Percentiles rank a stretch among this genome's conserved stretches.
These are phyloP conservation scores for Fusarium napiforme DNA, from an alignment of 2,329 filamentous ascomycete species.

Conservation along the genomic window DNA sequence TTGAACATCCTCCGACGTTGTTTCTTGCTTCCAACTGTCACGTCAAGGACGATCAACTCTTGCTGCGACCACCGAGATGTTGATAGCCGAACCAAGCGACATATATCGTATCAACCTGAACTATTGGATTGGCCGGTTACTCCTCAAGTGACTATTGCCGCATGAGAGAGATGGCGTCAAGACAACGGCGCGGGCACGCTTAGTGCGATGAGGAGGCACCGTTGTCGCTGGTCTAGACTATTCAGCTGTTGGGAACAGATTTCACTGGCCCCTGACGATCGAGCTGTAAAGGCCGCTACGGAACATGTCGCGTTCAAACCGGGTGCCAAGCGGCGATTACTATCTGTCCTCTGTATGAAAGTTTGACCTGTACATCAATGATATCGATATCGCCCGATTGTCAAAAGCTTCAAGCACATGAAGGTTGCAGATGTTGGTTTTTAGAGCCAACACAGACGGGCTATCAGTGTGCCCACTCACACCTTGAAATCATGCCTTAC, in stretches of 20 bases:
- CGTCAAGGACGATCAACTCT: constrained; percentile 1
- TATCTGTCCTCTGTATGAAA: constrained; percentile 10
- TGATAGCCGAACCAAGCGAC: constrained; percentile 7
- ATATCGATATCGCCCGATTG: constrained; percentile 26
- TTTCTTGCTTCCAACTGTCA: constrained; percentile 7
- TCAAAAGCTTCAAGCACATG: constrained; percentile 27
- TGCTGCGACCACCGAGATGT: background rate
- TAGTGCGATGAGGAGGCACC: constrained; percentile 36
- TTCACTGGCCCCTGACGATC: constrained; percentile 34
- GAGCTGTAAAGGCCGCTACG: constrained; percentile 19
- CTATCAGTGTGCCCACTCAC: constrained; percentile 30
- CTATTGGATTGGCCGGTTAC: constrained; percentile 27
- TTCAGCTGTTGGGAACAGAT: constrained; percentile 13
- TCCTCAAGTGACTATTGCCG: constrained; percentile 9
- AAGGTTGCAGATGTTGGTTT: constrained; percentile 25
- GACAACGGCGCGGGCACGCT: constrained; percentile 14
- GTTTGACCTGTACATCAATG: constrained; percentile 5
- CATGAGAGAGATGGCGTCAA: constrained; percentile 33
- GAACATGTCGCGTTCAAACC: constrained; percentile 26
- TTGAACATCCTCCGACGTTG: constrained; percentile 2
- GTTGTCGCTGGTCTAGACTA: constrained; percentile 34
- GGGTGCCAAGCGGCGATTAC: constrained; percentile 13
- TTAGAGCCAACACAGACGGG: constrained; percentile 10
- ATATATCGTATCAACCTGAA: constrained; percentile 1
- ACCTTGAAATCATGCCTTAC: constrained; percentile 25